Base-by-base conservation (phyloP, 2,329 filamentous ascomycete genomes). In the Calonectria pseudoturangicola region DNA sequence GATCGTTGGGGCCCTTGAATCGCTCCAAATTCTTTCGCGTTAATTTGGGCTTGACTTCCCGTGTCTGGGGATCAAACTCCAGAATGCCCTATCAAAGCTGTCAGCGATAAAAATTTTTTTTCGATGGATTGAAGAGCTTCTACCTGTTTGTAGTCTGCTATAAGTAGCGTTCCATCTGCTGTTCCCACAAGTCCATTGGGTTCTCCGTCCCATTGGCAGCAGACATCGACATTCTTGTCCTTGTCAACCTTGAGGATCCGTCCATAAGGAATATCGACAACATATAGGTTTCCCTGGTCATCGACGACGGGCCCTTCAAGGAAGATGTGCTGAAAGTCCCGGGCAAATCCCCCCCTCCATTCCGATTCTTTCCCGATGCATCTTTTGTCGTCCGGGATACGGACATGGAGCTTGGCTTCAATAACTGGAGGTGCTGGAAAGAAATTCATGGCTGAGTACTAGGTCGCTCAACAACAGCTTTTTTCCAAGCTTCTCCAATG, bases 61-160 rank as follows among this genome's bases (percentile, higher is more conserved):
- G 70, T 0, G 75, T 81, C 0, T 73, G 70, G 0, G 83, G 84
- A 47, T 85, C 79, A 21, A 85, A 83, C 0, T 75, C 73, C 0
- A 87, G 77, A 12, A 86, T 81, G 0, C 85, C 84, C 84, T 86
- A 9, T 6, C 0, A 10, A 13, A 10, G 0, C 1, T 8, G 12
- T 73, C 7, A 74, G 71, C 0, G 2, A 27, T 15, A n/a, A 9
- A 8, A 3, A n/a, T n/a, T 21, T 12, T 10, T 15, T 2, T 41
- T 6, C 33, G 8, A 21, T n/a, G 18, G 12, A 2, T 18, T 15
- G 2, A 12, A 18, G 5, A 6, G 8, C 5, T 13, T 69, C 12
- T 73, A 84, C 84, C 79, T 86, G 83, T 67, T 86, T 86, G 58
- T 86, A 86, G 41, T 86, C 85, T 10, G 85, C 85, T 5, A 86